These are phyloP conservation scores for Podaxis sp. DNA, from an alignment of 768 basidiomycete species.

Conservation along the genomic window DNA sequence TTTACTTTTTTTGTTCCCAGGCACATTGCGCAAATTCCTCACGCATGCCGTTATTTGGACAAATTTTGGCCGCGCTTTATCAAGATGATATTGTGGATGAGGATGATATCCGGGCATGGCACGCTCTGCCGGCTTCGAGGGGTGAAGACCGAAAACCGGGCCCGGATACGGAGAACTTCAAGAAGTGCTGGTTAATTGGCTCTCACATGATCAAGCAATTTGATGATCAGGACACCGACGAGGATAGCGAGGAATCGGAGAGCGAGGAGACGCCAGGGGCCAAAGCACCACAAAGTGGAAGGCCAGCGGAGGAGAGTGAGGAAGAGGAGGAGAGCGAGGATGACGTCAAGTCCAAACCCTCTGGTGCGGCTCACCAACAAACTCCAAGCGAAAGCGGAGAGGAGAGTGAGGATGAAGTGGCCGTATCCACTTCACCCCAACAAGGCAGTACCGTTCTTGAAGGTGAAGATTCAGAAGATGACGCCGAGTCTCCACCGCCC, in stretches of 20 bases:
- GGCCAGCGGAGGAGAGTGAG: conserved; percentile 8
- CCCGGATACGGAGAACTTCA: conserved; percentile 50
- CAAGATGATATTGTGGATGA: conserved; percentile 92
- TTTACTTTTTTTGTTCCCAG: conserved; percentile 32
- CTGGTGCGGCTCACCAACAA: neutral
- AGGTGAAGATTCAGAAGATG: conserved; percentile 6
- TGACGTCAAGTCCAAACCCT: conserved; percentile 2
- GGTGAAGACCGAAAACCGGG: conserved; percentile 47
- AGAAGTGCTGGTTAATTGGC: conserved; percentile 70
- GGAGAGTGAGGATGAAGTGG: conserved; percentile 18
- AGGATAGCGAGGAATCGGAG: conserved; percentile 22
- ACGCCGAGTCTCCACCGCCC: neutral
- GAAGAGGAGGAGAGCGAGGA: conserved; percentile 11
- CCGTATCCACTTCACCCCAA: neutral
- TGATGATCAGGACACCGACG: conserved; percentile 69
- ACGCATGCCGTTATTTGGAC: conserved; percentile 75
- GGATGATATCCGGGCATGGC: conserved; percentile 89
- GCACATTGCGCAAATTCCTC: conserved; percentile 62
- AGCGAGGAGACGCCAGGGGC: conserved; percentile 19
- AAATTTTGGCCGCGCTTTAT: conserved; percentile 84
- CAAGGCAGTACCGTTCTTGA: neutral
- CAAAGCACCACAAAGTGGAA: conserved; percentile 15
- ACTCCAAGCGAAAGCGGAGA: neutral
- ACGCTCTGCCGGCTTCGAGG: conserved; percentile 53
- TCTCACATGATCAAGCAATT: conserved; percentile 80